A percentile compares a stretch with the other conserved stretches of the same genome.
Evolutionary conservation across 768 basidiomycete genomes (phyloP).

Genomic region (Mycena sanguinolenta): DNA sequence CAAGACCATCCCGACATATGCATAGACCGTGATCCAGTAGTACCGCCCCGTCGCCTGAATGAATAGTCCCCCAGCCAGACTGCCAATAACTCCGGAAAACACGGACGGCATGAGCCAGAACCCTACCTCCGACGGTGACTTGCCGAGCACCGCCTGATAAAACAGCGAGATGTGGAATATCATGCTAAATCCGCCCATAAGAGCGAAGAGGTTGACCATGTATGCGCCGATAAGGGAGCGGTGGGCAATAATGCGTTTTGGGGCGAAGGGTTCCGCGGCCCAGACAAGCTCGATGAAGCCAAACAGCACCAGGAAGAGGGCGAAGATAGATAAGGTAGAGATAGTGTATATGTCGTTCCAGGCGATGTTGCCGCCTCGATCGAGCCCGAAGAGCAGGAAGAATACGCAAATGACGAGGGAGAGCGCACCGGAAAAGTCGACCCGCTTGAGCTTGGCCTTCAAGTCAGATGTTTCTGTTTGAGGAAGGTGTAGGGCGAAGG

Average conservation of each 20-base stretch:
- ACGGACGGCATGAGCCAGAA: conserved; percentile 65
- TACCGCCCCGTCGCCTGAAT: conserved; percentile 74
- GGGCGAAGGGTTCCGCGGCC: conserved; percentile 73
- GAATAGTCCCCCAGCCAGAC: conserved; percentile 63
- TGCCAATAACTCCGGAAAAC: conserved; percentile 61
- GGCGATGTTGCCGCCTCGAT: conserved; percentile 64
- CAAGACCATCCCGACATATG: conserved; percentile 52
- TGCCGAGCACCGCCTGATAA: conserved; percentile 67
- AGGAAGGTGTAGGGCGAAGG: conserved; percentile 68
- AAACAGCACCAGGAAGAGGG: conserved; percentile 54
- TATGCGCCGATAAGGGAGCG: conserved; percentile 66
- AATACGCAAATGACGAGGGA: conserved; percentile 69
- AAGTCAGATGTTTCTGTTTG: conserved; percentile 56
- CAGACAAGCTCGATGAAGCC: conserved; percentile 60
- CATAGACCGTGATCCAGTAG: conserved; percentile 62
- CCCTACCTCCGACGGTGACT: conserved; percentile 63
- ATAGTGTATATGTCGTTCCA: conserved; percentile 59
- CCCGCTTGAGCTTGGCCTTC: conserved; percentile 64
- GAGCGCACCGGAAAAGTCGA: conserved; percentile 74
- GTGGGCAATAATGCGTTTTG: conserved; percentile 65
- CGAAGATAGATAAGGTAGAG: conserved; percentile 50
- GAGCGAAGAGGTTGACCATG: conserved; percentile 70
- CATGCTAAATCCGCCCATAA: conserved; percentile 58
- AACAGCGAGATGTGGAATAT: conserved; percentile 70
- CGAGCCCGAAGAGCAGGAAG: conserved; percentile 69